phyloP scores from a whole-genome alignment of 495 filamentous ascomycete genomes.

The Polyplosphaeria fusca region DNA sequence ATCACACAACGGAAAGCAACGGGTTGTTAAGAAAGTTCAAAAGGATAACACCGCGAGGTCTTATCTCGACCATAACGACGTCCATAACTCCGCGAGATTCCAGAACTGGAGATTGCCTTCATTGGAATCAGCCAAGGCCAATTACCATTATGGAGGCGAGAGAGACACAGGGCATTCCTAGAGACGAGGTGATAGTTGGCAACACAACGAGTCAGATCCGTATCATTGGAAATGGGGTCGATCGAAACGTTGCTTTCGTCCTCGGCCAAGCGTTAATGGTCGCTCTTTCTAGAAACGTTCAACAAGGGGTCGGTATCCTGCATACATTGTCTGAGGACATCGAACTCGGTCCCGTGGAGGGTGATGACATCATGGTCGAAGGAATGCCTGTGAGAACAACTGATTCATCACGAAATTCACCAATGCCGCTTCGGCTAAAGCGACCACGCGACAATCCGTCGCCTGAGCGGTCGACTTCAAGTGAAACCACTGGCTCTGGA shows the following conservation, averaged over 20 bases:
- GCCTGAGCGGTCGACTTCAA: too few relatives aligned
- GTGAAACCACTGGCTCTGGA: too few relatives aligned
- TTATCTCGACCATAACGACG: constrained; percentile 60
- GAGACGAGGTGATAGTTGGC: constrained; percentile 66
- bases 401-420: too few relatives aligned
- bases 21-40: constrained; percentile 40
- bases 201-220: constrained; percentile 50
- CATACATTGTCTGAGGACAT: too few relatives aligned
- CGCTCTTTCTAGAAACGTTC: too few relatives aligned
- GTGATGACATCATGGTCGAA: too few relatives aligned
- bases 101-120: constrained; percentile 49
- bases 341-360: too few relatives aligned
- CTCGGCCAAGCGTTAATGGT: constrained; percentile 59
- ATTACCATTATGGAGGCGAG: constrained; percentile 61
- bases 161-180: constrained; percentile 63
- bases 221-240: constrained; percentile 69
- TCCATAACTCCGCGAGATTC: constrained; percentile 46
- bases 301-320: too few relatives aligned
- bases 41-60: constrained; percentile 49
- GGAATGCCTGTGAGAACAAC: too few relatives aligned
- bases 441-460: too few relatives aligned
- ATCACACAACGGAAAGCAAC: constrained; percentile 26
- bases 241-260: constrained; percentile 59
- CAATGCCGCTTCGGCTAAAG: too few relatives aligned
- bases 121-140: constrained; percentile 59